phyloP scores from a whole-genome alignment of 257 asterid species.

The Phtheirospermum japonicum region DNA sequence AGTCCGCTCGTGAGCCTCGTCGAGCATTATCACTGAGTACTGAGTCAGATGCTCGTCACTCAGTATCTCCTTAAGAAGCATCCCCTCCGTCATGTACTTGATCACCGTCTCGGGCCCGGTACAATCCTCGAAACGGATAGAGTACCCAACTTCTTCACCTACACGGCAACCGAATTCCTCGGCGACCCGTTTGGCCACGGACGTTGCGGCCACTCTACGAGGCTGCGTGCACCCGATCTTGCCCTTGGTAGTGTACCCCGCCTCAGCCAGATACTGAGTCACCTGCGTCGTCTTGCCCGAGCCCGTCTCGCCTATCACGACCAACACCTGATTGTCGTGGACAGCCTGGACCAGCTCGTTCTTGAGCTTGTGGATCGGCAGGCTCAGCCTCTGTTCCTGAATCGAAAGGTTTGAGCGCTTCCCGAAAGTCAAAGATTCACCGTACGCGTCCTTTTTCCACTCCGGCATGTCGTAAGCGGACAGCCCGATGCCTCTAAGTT shows the following conservation, averaged over 20 bases:
- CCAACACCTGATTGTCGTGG: conserved; percentile 75
- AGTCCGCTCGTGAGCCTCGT: conserved; percentile 81
- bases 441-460: conserved; percentile 82
- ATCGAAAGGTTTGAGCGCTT: conserved; percentile 71
- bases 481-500: conserved; percentile 75
- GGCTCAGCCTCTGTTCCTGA: conserved; percentile 77
- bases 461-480: conserved; percentile 87
- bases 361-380: conserved; percentile 70
- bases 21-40: conserved; percentile 73
- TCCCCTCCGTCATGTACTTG: conserved; percentile 74
- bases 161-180: conserved; percentile 77
- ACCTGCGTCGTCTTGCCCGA: conserved; percentile 86
- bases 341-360: conserved; percentile 69
- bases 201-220: conserved; percentile 47
- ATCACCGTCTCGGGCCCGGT: no score
- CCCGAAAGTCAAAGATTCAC: conserved; percentile 71
- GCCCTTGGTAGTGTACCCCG: conserved; percentile 72
- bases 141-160: conserved; percentile 87
- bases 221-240: conserved; percentile 82
- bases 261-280: no score
- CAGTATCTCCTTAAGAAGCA: no score
- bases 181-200: conserved; percentile 74
- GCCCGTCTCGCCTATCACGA: conserved; percentile 84
- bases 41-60: conserved; percentile 55
- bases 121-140: no score